A percentile compares a stretch with the other conserved stretches of the same genome.
phyloP scores from a whole-genome alignment of 192 early-diverging fungal genomes.

The Backusella circina region DNA sequence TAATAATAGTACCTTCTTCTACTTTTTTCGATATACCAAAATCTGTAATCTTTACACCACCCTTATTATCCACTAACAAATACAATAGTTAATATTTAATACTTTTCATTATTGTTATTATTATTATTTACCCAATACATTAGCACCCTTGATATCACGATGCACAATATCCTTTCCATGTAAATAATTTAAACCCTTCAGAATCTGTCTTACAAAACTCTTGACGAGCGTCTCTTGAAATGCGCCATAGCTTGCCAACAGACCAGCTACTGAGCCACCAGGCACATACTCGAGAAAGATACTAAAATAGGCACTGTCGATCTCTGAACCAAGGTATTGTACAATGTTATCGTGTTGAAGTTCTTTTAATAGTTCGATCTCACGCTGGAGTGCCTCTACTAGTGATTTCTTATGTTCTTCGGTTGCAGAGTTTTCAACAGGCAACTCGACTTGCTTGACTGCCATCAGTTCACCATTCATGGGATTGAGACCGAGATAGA shows the following conservation, averaged over 20 bases:
- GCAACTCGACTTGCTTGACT: constrained; percentile 92
- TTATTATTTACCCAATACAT: constrained; percentile 57
- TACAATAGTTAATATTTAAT: background rate
- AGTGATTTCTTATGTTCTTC: constrained; percentile 73
- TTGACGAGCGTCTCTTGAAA: constrained; percentile 83
- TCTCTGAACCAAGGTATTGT: constrained; percentile 87
- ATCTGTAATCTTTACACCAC: constrained; percentile 95
- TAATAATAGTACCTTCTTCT: constrained; percentile 56
- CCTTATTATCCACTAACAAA: constrained; percentile 80
- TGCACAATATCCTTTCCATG: constrained; percentile 95
- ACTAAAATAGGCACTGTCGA: constrained; percentile 70
- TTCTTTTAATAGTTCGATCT: constrained; percentile 89
- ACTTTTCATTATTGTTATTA: background rate
- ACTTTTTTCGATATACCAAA: constrained; percentile 99
- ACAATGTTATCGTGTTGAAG: constrained; percentile 95
- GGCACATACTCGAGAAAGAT: constrained; percentile 98
- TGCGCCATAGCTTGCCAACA: constrained; percentile 82
- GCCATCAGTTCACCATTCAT: constrained; percentile 92
- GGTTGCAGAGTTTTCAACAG: constrained; percentile 62
- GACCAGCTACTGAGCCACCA: constrained; percentile 89
- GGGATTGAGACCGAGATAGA: constrained; percentile 88
- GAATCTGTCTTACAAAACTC: constrained; percentile 86
- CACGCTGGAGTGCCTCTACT: constrained; percentile 84
- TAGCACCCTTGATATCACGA: constrained; percentile 97
- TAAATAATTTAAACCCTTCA: constrained; percentile 91